A percentile compares a stretch with the other conserved stretches of the same genome.
Evolutionary conservation across 2,329 filamentous ascomycete species (phyloP).

Genomic region (Westerdykella aurantiaca): DNA sequence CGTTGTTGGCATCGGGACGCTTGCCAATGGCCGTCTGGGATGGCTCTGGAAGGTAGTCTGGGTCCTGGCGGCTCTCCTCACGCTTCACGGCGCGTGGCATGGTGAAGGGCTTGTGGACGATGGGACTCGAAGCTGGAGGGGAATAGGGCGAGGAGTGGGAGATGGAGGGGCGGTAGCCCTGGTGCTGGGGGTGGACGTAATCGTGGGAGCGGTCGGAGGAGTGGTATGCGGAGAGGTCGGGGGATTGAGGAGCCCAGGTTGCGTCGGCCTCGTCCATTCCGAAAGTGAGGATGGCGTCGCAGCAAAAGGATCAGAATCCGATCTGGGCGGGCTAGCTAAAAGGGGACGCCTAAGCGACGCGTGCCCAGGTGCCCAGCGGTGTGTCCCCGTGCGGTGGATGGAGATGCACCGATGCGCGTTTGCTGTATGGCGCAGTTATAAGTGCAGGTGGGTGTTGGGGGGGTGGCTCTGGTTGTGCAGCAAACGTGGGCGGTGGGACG

Average conservation of each 20-base stretch:
- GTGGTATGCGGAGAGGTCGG: constrained; percentile 47
- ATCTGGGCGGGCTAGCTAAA: no score
- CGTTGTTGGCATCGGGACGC: constrained; percentile 19
- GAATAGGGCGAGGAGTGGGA: constrained; percentile 24
- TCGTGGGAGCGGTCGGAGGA: constrained; percentile 35
- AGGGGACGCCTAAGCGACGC: neutral
- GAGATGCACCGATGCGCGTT: no score
- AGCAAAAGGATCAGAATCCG: no score
- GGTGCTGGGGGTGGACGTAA: constrained; percentile 34
- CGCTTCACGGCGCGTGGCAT: constrained; percentile 26
- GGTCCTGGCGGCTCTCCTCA: constrained; percentile 30
- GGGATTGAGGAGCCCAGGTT: constrained; percentile 40
- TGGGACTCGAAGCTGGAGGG: constrained; percentile 38
- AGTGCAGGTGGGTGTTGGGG: no score
- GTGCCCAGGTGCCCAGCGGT: neutral
- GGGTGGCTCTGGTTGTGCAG: no score
- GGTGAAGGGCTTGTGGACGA: constrained; percentile 11
- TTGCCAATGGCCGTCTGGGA: constrained; percentile 20
- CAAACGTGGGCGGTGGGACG: neutral
- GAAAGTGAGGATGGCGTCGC: no score
- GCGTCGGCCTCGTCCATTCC: constrained; percentile 23
- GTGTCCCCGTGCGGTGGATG: no score
- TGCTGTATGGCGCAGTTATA: neutral
- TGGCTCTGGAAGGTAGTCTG: constrained; percentile 34
- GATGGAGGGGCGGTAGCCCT: constrained; percentile 32